Evolutionary conservation across 2,329 filamentous ascomycete genomes (phyloP), one percentile per base, ranked within the genome.

Genomic region (Macroventuria anomochaeta): DNA sequence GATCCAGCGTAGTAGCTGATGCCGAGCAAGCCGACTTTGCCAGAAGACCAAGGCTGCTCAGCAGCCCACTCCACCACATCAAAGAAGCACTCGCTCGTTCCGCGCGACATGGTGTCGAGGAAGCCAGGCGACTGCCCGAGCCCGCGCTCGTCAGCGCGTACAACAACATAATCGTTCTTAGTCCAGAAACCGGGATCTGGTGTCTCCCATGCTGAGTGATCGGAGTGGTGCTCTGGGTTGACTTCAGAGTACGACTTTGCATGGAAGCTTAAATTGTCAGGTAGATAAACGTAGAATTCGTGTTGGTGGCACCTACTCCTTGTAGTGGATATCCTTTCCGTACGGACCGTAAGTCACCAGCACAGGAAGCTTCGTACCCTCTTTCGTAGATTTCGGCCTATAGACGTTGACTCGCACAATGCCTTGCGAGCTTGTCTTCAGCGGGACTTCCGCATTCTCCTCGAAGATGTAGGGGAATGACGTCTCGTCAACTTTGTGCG

Each of bases 331-430:
- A 61, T 90, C 87, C 62, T 91, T 90, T 38, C 88, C 88, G 58
- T 90, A 90, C 0, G 88, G 88, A 0, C 88, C 88, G 59, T 90
- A 90, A 0, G 87, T 90, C 2, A 88, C 83, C 7, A 90, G 69
- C 0, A 88, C 87, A 0, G 88, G 88, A 18, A 79, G 79, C 56
- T 70, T 76, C 8, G 58, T 44, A 5, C 61, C 57, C 3, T 64
- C 53, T 18, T 76, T 69, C 3, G 67, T 63, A 7, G 57, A 52
- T 40, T 79, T 81, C 1, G 80, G 80, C 2, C 80, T 72, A 58
- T 82, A 83, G 2, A 83, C 76, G 64, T 83, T 83, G 63, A 75
- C 78, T 10, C 81, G 69, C 3, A 83, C 75, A 2, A 80, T 67
- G 3, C 78, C 76, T 31, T 72, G 63, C 1, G 62, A 62, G 5